Percentiles rank a stretch among this genome's conserved stretches.
Conservation (phyloP, 1,139 yeast species). For the Blastobotrys elegans region DNA sequence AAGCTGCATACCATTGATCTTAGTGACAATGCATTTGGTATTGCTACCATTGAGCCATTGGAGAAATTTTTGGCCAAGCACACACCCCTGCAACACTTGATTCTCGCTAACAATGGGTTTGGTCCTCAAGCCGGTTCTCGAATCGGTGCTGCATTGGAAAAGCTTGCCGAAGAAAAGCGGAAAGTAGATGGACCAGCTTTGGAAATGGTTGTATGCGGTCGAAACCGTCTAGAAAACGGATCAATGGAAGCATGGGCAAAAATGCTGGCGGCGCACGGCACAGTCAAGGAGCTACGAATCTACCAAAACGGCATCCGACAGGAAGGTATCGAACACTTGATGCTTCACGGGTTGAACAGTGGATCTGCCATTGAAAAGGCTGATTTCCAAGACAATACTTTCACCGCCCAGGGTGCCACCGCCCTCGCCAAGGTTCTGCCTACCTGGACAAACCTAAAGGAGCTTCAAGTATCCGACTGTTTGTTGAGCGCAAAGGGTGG, state of each 20-base stretch:
- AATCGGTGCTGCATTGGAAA: conserved; percentile 78
- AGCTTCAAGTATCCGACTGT: conserved; percentile 86
- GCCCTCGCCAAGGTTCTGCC: conserved; percentile 59
- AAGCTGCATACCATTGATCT: conserved; percentile 70
- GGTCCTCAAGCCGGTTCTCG: conserved; percentile 97
- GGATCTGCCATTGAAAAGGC: conserved; percentile 60
- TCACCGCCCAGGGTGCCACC: conserved; percentile 76
- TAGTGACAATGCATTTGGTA: conserved; percentile 94
- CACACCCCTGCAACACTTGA: conserved; percentile 73
- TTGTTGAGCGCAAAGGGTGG: conserved; percentile 73
- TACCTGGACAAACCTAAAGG: conserved; percentile 56
- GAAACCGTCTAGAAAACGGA: conserved; percentile 94
- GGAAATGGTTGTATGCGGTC: conserved; percentile 88
- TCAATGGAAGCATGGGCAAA: conserved; percentile 59
- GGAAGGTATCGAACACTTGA: conserved; percentile 72
- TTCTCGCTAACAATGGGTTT: conserved; percentile 90
- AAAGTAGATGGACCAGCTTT: conserved; percentile 34
- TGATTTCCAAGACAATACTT: conserved; percentile 93
- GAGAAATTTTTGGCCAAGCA: conserved; percentile 75
- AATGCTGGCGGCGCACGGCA: conserved; percentile 72
- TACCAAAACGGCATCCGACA: conserved; percentile 98
- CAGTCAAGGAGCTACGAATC: conserved; percentile 67
- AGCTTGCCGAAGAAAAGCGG: conserved; percentile 61
- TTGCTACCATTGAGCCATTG: conserved; percentile 87
- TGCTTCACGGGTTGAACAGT: conserved; percentile 63